Evolutionary conservation across 306 rosid species (phyloP).

Genomic region (Quillaja saponaria): DNA sequence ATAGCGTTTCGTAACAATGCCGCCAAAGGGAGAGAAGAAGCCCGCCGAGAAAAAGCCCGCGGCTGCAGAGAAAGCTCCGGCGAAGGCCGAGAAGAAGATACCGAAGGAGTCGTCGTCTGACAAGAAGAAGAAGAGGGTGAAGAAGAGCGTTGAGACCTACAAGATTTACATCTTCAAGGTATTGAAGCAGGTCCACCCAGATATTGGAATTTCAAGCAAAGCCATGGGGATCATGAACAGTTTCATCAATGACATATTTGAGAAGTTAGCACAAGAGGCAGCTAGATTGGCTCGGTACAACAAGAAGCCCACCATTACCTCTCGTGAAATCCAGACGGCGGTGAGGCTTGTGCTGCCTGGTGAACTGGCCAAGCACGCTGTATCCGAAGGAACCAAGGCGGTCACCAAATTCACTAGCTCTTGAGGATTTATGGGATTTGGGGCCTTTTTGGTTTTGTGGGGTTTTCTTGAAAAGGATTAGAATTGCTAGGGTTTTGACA

Average conservation of each 20-base stretch:
- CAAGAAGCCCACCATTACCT: slow-evolving; percentile 48
- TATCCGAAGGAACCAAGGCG: slow-evolving; percentile 52
- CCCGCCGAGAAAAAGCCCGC: slow-evolving; percentile 50
- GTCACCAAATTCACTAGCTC: slow-evolving; percentile 50
- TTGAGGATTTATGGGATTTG: background rate
- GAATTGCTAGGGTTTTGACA: background rate
- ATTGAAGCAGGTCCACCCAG: slow-evolving; percentile 41
- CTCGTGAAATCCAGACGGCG: slow-evolving; percentile 51
- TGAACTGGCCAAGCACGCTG: slow-evolving; percentile 49
- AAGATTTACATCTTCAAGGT: slow-evolving; percentile 49
- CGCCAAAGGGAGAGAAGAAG: slow-evolving; percentile 47
- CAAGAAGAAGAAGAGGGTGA: slow-evolving; percentile 39
- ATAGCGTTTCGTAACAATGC: slow-evolving; percentile 5
- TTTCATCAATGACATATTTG: slow-evolving; percentile 47
- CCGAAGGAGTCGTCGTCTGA: slow-evolving; percentile 26
- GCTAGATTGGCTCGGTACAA: slow-evolving; percentile 40
- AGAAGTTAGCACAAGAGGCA: slow-evolving; percentile 43
- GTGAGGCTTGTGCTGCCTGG: slow-evolving; percentile 50
- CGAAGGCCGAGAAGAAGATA: slow-evolving; percentile 43
- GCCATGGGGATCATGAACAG: too few species aligned
- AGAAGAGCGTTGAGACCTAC: slow-evolving; percentile 8
- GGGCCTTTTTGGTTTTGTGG: background rate
- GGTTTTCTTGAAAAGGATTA: too few species aligned
- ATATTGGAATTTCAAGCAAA: too few species aligned
- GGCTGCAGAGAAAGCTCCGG: slow-evolving; percentile 27